Percentiles rank a stretch among this genome's conserved stretches.
phyloP scores from a whole-genome alignment of 2,329 filamentous ascomycete species.

The Ophiostoma australiae region DNA sequence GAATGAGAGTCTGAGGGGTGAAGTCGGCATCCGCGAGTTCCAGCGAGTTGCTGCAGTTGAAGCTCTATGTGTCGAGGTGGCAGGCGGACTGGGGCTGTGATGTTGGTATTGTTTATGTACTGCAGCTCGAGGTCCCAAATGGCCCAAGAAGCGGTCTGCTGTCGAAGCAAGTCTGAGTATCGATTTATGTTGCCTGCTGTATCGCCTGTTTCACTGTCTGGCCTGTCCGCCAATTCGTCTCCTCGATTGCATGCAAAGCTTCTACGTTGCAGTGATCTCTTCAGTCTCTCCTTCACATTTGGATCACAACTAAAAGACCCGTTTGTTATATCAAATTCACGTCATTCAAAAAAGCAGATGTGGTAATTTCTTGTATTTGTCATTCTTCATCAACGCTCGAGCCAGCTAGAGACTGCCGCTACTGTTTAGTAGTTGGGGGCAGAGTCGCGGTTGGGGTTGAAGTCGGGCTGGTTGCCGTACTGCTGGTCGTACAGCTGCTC shows the following conservation, averaged over 20 bases:
- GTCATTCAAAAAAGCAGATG: neutral
- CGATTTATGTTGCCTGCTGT: neutral
- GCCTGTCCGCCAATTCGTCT: neutral
- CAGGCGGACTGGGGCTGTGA: neutral
- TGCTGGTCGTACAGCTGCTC: slow-evolving; percentile 59
- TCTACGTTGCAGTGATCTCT: too few relatives aligned
- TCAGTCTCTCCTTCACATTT: too few relatives aligned
- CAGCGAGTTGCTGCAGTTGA: neutral
- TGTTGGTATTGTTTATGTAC: neutral
- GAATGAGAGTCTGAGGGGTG: neutral
- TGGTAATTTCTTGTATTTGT: neutral
- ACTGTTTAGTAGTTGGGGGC: slow-evolving; percentile 18
- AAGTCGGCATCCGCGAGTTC: neutral
- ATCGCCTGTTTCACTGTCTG: neutral
- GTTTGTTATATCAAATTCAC: neutral
- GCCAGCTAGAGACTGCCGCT: neutral
- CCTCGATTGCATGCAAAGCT: neutral
- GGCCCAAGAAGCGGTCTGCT: neutral
- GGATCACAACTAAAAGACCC: too few relatives aligned
- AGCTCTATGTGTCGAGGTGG: neutral
- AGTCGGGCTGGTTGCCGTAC: slow-evolving; percentile 50
- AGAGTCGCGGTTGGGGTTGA: slow-evolving; percentile 41
- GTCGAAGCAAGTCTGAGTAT: neutral
- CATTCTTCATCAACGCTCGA: neutral
- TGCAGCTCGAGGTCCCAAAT: neutral